Evolutionary conservation across 1,284 basidiomycete species (phyloP), one percentile per base, ranked within the genome.

Genomic region (Coriolopsis trogii): DNA sequence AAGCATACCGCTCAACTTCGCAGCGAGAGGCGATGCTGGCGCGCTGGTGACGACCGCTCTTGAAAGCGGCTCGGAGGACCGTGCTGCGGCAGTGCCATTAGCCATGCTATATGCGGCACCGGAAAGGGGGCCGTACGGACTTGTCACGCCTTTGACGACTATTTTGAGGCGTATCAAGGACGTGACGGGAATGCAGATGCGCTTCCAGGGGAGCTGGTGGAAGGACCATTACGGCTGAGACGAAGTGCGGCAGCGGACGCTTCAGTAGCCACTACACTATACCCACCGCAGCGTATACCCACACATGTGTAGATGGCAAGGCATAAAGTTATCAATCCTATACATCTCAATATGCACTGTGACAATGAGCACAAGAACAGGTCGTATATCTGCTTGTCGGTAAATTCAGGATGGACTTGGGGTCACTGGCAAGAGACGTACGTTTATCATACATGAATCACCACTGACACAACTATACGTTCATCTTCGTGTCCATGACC

Each of bases 61-160:
- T 7, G 43, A 46, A 2, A 51, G 50, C 16, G 48, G 37, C 13
- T 30, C 23, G 7, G 49, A 46, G 45, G 52, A 39, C 18, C 41
- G 41, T 6, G 47, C 30, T 31, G 30, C 39, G 28, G 18, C 43
- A 24, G 37, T 46, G 29, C 59, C 59, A 8, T 29, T 60, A 18
- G 59, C 55, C 20, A 44, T 60, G 53, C 23, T 60, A 23, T 58
- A 55, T 15, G 59, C 59, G 0, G 42, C 47, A 12, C 59, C 59
- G 20, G 59, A 60, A 36, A 46, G 59, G 8, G 59, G 59, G 23
- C 59, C 59, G 12, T 60, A 60, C 26, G 59, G 55, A 29, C 53
- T 60, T 13, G 55, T 60, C 5, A 60, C 59, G 24, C 55, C 59
- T 13, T 40, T 60, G 20, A 58, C 59, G 25, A 60, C 59, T 10